phyloP scores from a whole-genome alignment of 176 grass and related monocot genomes.

The Aegilops longissima region DNA sequence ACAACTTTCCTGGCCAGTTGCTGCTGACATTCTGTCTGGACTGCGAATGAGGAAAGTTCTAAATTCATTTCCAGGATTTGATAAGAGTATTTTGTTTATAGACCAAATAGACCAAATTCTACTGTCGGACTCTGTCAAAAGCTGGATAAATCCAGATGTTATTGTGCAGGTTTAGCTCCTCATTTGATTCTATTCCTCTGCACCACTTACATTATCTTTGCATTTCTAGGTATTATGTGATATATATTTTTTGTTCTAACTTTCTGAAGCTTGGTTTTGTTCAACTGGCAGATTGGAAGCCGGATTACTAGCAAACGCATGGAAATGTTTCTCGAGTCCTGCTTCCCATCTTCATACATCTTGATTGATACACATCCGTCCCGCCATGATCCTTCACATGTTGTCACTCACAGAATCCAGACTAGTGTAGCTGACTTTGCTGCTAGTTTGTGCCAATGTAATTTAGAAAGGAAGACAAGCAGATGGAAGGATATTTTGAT shows the following conservation, averaged over 20 bases:
- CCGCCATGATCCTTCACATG: slow-evolving; percentile 94
- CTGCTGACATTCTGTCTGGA: slow-evolving; percentile 83
- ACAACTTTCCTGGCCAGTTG: slow-evolving; percentile 92
- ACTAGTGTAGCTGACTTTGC: slow-evolving; percentile 70
- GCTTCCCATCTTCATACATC: slow-evolving; percentile 74
- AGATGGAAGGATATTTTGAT: slow-evolving; percentile 69
- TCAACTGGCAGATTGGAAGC: slow-evolving; percentile 80
- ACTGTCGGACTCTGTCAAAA: slow-evolving; percentile 73
- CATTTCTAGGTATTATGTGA: not conserved
- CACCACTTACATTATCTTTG: not conserved
- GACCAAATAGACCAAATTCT: slow-evolving; percentile 86
- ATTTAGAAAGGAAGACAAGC: slow-evolving; percentile 49
- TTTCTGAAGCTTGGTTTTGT: slow-evolving; percentile 26
- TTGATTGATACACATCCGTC: slow-evolving; percentile 78
- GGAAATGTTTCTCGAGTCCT: slow-evolving; percentile 66
- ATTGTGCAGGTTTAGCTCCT: slow-evolving; percentile 70
- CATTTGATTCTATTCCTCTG: slow-evolving; percentile 9
- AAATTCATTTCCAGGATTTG: slow-evolving; percentile 44
- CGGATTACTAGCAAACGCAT: slow-evolving; percentile 91
- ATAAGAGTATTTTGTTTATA: slow-evolving; percentile 57
- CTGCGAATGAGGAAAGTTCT: slow-evolving; percentile 69
- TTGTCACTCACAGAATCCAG: slow-evolving; percentile 87
- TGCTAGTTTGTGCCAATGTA: slow-evolving; percentile 41
- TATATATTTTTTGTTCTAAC: slow-evolving; percentile 22
- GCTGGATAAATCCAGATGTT: slow-evolving; percentile 75